Evolutionary conservation across 2,329 filamentous ascomycete genomes (phyloP).

Genomic region (Trichocomaceae sp.): DNA sequence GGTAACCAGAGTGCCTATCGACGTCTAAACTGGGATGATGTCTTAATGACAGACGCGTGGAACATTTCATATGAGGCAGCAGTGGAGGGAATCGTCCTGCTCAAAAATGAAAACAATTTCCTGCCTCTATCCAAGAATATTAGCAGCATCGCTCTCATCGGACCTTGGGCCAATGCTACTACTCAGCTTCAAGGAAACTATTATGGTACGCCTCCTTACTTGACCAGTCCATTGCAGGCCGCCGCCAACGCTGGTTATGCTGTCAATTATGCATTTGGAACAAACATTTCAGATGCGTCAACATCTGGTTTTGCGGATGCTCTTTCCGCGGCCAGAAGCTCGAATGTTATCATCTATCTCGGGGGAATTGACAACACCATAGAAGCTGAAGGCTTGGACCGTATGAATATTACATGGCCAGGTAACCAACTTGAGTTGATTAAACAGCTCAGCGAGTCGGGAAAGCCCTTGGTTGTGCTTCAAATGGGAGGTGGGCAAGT

Average conservation of each 20-base stretch:
- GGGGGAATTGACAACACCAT: conserved; percentile 39
- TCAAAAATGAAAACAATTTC: conserved; percentile 47
- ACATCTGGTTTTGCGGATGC: conserved; percentile 29
- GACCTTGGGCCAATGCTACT: conserved; percentile 54
- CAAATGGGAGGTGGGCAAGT: conserved; percentile 42
- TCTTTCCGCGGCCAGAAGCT: conserved; percentile 27
- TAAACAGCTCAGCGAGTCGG: conserved; percentile 27
- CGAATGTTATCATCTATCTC: conserved; percentile 35
- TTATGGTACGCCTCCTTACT: conserved; percentile 50
- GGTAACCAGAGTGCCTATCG: conserved; percentile 42
- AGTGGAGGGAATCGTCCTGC: conserved; percentile 41
- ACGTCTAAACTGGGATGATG: conserved; percentile 49
- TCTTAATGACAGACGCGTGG: conserved; percentile 49
- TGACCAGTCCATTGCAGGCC: conserved; percentile 49
- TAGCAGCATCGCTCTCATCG: conserved; percentile 48
- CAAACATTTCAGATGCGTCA: conserved; percentile 24
- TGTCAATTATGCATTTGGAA: conserved; percentile 41
- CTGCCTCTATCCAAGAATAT: conserved; percentile 39
- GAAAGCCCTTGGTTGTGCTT: conserved; percentile 37
- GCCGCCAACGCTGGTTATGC: conserved; percentile 42
- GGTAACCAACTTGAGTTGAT: conserved; percentile 39
- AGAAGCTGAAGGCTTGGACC: conserved; percentile 38
- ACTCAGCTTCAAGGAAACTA: conserved; percentile 56
- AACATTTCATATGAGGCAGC: conserved; percentile 51
- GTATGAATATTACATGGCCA: conserved; percentile 38